Evolutionary conservation across 352 stramenopile genomes (phyloP), one percentile per base, ranked within the genome.

Genomic region (Globisporangium iwayamae): DNA sequence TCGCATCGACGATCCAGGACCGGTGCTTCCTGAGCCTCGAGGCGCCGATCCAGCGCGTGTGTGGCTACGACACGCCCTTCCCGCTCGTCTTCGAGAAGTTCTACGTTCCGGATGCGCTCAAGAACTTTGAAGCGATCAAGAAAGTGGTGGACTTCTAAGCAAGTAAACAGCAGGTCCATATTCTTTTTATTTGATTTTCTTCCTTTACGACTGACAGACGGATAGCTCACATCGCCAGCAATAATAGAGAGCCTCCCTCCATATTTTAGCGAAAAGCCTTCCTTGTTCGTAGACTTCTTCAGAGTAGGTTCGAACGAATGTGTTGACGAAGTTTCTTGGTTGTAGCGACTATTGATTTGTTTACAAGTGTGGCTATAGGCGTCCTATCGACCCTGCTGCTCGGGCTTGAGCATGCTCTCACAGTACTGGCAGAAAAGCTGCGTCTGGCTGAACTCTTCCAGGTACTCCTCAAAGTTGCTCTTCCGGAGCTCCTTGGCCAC

Each of bases 41-140:
- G 68, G 92, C 94, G 20, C 97, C 97, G 6, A 97, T 99, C 74
- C 89, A 98, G 71, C 84, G 97, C 25, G 86, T 96, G 0, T 94
- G 85, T 41, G 97, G 95, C 55, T 98, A 98, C 70, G 97, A 99
- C 70, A 99, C 96, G 34, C 97, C 97, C 6, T 99, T 99, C 76
- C 95, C 96, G 0, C 80, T 99, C 48, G 86, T 97, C 11, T 98
- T 98, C 75, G 97, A 99, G 72, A 98, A 98, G 81, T 79, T 95
- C 45, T 98, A 98, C 72, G 75, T 98, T 46, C 95, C 95, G 2
- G 89, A 98, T 52, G 84, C 94, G 36, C 72, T 97, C 32, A 98
- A 98, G 74, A 98, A 98, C 78, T 94, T 98, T 60, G 93, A 98
- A 70, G 92, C 92, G 13, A 98, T 99, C 76, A 94, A 94, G 67